Conservation (phyloP, 495 filamentous ascomycete species). For the Physcia stellaris region DNA sequence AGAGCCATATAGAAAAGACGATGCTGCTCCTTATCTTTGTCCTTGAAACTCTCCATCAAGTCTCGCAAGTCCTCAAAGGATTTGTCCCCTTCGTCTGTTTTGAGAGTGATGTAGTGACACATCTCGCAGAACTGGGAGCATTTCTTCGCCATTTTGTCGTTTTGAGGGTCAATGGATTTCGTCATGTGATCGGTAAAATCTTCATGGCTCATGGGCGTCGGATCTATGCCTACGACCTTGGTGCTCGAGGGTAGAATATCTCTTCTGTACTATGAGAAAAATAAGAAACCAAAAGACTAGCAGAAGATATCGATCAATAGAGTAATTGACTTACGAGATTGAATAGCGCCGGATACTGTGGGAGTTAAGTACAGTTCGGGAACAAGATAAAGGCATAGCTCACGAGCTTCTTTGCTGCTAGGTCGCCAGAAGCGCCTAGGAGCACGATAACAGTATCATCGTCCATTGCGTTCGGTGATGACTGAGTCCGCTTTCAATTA, state of each 20-base stretch:
- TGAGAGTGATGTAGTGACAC: slow-evolving; percentile 13
- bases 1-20: slow-evolving; percentile 15
- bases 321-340: slow-evolving; percentile 10
- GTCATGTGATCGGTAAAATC: slow-evolving; percentile 10
- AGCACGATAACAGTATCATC: slow-evolving; percentile 12
- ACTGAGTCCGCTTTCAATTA: too few species aligned
- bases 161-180: slow-evolving; percentile 7
- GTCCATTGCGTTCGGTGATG: slow-evolving; percentile 2
- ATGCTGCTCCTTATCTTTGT: slow-evolving; percentile 11
- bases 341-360: slow-evolving; percentile 15
- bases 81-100: slow-evolving; percentile 13
- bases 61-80: slow-evolving; percentile 10
- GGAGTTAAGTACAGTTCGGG: neutral
- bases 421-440: slow-evolving; percentile 15
- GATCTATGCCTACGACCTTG: slow-evolving; percentile 14
- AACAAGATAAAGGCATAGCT: neutral
- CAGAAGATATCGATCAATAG: neutral
- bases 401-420: slow-evolving; percentile 16
- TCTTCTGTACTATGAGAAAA: slow-evolving; percentile 9
- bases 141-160: slow-evolving; percentile 9
- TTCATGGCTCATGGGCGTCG: slow-evolving; percentile 10
- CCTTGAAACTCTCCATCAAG: slow-evolving; percentile 8
- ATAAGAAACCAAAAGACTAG: too few species aligned
- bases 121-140: slow-evolving; percentile 11
- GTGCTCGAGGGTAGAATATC: slow-evolving; percentile 8